phyloP scores from a whole-genome alignment of 2,329 filamentous ascomycete species.

The Colletotrichum phormii region DNA sequence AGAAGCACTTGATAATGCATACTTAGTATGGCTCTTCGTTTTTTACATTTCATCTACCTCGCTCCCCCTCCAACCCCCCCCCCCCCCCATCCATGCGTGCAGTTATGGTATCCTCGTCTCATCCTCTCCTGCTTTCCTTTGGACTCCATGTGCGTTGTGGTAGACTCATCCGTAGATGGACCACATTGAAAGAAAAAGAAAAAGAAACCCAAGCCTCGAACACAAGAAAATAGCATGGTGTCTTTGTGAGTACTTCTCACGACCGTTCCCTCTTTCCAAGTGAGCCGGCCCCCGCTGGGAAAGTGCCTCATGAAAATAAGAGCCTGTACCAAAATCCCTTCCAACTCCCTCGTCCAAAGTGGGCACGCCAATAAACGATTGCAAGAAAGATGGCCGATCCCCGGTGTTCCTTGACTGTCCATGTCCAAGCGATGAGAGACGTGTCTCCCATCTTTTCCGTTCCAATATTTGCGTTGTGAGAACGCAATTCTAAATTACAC shows the following conservation, averaged over 20 bases:
- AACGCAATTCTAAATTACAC: constrained; percentile 46
- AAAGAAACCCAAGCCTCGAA: constrained; percentile 3
- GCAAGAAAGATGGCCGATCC: constrained; percentile 25
- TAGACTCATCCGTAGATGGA: constrained; percentile 32
- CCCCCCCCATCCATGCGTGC: constrained; percentile 20
- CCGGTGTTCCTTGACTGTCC: constrained; percentile 21
- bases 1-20: constrained; percentile 1
- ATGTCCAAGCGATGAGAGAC: constrained; percentile 19
- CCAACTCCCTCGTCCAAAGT: constrained; percentile 24
- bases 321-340: constrained; percentile 15
- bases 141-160: constrained; percentile 31
- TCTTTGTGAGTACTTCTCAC: constrained; percentile 8
- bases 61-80: neutral
- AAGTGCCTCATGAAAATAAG: constrained; percentile 20
- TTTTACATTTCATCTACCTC: constrained; percentile 28
- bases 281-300: constrained; percentile 3
- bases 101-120: constrained; percentile 32
- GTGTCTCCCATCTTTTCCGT: constrained; percentile 19
- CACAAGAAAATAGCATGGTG: neutral
- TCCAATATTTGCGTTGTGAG: constrained; percentile 23
- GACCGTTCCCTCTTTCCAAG: constrained; percentile 9
- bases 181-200: neutral
- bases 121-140: constrained; percentile 10
- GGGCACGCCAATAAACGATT: constrained; percentile 13
- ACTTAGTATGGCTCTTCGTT: constrained; percentile 23